A percentile compares a stretch with the other conserved stretches of the same genome.
Evolutionary conservation across 2,329 filamentous ascomycete species (phyloP).

Genomic region (Arthrobotrys conoides): DNA sequence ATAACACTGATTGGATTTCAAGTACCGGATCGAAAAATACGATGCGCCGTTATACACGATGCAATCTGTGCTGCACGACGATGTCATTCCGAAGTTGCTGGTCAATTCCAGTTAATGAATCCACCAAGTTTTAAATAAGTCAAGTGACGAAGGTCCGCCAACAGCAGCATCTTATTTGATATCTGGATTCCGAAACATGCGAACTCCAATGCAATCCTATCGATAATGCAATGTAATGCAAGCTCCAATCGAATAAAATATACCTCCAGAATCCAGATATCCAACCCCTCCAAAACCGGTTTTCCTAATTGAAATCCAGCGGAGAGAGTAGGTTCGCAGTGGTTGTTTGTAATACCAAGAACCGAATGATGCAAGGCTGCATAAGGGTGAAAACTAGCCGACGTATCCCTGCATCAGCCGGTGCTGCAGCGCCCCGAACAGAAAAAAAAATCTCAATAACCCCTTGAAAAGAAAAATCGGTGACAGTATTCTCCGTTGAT

Average conservation of each 20-base stretch:
- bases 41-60: constrained; percentile 16
- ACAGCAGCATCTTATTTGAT: neutral
- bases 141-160: constrained; percentile 24
- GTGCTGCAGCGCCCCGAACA: constrained; percentile 22
- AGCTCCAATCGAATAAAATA: neutral
- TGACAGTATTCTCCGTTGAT: constrained; percentile 16
- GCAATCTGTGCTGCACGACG: neutral
- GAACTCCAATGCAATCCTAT: constrained; percentile 2
- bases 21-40: constrained; percentile 1
- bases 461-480: neutral
- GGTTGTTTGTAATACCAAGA: constrained; percentile 24
- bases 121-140: neutral
- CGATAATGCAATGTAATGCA: constrained; percentile 20
- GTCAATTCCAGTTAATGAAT: neutral
- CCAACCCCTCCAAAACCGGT: neutral
- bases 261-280: neutral
- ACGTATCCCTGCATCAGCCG: constrained; percentile 31
- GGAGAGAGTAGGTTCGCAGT: neutral
- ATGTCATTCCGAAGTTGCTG: constrained; percentile 22
- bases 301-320: neutral
- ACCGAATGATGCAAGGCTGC: constrained; percentile 53
- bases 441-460: neutral
- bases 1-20: constrained; percentile 35
- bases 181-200: neutral
- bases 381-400: constrained; percentile 31